Evolutionary conservation across 1,139 yeast genomes (phyloP), one percentile per base, ranked within the genome.

Genomic region (Candida mesenterica): DNA sequence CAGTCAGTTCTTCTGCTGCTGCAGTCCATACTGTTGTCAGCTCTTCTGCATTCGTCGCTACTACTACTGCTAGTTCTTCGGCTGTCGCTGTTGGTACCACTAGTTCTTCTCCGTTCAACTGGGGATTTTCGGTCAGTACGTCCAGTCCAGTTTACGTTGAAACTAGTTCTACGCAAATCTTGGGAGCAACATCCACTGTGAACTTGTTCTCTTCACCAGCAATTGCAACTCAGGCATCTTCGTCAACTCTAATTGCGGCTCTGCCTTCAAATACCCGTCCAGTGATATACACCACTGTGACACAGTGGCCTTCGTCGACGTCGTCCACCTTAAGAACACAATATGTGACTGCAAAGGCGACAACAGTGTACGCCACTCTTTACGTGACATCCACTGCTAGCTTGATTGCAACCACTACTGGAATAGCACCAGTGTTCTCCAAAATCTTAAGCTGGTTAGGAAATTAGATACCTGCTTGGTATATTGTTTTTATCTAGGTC

Each of bases 271-370:
- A n/a, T 17, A 32, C 17, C 14, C 38, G 32, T 17, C 17, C 39
- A 10, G 9, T 38, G 13, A 17, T 40, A 4, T n/a, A 33, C 12
- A 18, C 30, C 15, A 19, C 36, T 14, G 19, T 36, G 3, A 34
- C 38, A 22, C 23, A 36, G 24, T 25, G 28, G 28, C 28, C 28
- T 4, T 6, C 15, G 10, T n/a, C 28, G 5, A 6, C 15, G 10
- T n/a, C 28, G 12, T 25, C 28, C 8, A 41, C 49, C 12, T 36
- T 42, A 13, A 38, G 36, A 27, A 46, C 50, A 5, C 33, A 33
- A 12, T 45, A 41, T 42, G 20, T 29, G 20, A 43, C 48, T 15
- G 45, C 43, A n/a, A 36, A 41, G 13, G 39, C 46, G 15, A 30
- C 36, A 12, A 42, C 40, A 24, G 20, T 38, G 15, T 34, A 36